Evolutionary conservation across 192 early-diverging fungal species (phyloP).

Genomic region (Paraglomus occultum): DNA sequence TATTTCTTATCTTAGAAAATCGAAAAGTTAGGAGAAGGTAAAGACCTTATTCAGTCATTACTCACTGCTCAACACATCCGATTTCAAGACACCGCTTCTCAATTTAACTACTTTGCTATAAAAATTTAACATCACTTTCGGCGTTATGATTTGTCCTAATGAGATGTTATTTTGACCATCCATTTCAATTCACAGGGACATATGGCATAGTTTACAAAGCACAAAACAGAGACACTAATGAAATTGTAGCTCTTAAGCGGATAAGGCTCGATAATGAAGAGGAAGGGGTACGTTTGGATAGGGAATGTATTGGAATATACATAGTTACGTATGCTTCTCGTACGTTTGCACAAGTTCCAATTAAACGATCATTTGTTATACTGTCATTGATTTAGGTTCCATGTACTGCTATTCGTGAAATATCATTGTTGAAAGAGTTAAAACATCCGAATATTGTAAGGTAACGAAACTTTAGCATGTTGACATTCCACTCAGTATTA

Average conservation of each 20-base stretch:
- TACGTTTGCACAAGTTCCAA: too few relatives aligned
- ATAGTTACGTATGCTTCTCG: background rate
- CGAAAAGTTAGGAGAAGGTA: constrained; percentile 96
- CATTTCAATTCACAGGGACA: constrained; percentile 56
- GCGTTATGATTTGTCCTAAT: background rate
- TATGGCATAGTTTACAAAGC: constrained; percentile 99
- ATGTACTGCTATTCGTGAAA: constrained; percentile 84
- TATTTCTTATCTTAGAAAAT: constrained; percentile 73
- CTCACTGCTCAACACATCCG: background rate
- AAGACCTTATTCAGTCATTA: background rate
- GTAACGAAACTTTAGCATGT: constrained; percentile 42
- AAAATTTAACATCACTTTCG: background rate
- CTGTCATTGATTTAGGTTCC: constrained; percentile 57
- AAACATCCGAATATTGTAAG: constrained; percentile 83
- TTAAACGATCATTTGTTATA: background rate
- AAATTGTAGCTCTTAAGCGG: constrained; percentile 97
- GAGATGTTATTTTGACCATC: too few relatives aligned
- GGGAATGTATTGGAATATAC: background rate
- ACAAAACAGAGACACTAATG: constrained; percentile 89
- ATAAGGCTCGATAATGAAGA: constrained; percentile 89
- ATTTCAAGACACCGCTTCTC: background rate
- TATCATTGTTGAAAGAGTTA: constrained; percentile 83
- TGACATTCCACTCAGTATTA: background rate
- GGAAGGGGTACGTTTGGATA: constrained; percentile 61
- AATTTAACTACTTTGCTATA: background rate